Evolutionary conservation across 169 alveolate genomes (phyloP), one percentile per base, ranked within the genome.

Genomic region (Besnoitia besnoiti): DNA sequence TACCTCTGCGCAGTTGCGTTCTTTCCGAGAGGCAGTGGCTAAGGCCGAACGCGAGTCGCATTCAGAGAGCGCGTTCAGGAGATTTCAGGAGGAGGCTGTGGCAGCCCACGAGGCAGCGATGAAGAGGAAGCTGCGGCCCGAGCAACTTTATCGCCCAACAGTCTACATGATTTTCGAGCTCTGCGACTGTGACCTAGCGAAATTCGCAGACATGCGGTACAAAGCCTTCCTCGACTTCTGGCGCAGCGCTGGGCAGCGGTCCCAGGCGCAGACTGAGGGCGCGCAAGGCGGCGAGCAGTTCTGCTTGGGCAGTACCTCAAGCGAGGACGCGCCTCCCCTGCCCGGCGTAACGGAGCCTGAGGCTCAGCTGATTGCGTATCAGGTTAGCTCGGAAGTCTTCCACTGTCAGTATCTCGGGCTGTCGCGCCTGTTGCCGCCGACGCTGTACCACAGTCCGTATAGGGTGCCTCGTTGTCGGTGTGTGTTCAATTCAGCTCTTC

Each of bases 111-210:
- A 77, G 87, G 59, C 49, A 12, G 87, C 55, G 35, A 51, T 42
- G 51, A 37, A 85, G 80, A 33, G 51, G n/a, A 35, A 39, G 80
- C 21, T 47, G 39, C 37, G 39, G 19, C 39, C 59, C 50, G 39
- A 61, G 59, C 75, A 62, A 67, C 1, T 16, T 27, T n/a, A n/a
- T 16, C 82, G 82, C 7, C 91, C 91, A 4, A 87, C 91, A 19
- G 19, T 87, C 46, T 87, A 87, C 67, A 24, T 87, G 33, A 61
- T 87, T 40, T 51, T 49, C 30, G 91, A 87, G 39, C 91, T 87
- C 51, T 87, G 91, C 67, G 91, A 87, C 76, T 37, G 44, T 12
- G 91, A 87, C 67, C 67, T 61, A 19, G 91, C 91, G 49, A n/a
- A 87, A 46, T 35, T 47, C 39, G 8, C 40, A 27, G 91, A 87